Conservation (phyloP, 768 basidiomycete genomes). For the Mycena epipterygia region DNA sequence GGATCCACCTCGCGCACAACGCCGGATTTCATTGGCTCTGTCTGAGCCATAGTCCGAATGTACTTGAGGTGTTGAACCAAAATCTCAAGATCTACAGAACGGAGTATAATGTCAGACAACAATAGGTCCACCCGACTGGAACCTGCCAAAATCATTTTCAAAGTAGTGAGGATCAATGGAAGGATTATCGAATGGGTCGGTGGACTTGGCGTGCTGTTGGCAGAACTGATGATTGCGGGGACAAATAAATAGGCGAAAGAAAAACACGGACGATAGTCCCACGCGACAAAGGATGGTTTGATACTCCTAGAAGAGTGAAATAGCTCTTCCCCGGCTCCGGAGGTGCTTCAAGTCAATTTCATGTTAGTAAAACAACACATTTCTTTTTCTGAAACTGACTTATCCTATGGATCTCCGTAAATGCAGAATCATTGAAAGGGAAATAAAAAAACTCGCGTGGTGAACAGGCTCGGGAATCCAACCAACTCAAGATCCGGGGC, state of each 20-base stretch:
- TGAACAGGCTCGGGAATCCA: slow-evolving; percentile 40
- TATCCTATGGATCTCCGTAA: not conserved
- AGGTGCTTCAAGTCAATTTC: slow-evolving; percentile 43
- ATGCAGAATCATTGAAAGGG: slow-evolving; percentile 11
- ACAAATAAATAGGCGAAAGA: not conserved
- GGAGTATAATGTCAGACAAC: slow-evolving; percentile 1
- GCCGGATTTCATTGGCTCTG: slow-evolving; percentile 40
- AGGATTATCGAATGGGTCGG: slow-evolving; percentile 16
- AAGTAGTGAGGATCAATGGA: slow-evolving; percentile 25
- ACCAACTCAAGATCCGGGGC: slow-evolving; percentile 45
- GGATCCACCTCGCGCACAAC: slow-evolving; percentile 47
- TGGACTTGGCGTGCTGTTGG: slow-evolving; percentile 22
- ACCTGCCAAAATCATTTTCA: slow-evolving; percentile 18
- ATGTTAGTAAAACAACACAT: not conserved
- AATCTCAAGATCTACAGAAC: slow-evolving; percentile 31
- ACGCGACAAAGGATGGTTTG: slow-evolving; percentile 62
- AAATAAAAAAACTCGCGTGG: not conserved
- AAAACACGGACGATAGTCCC: slow-evolving; percentile 59
- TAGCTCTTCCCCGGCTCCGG: slow-evolving; percentile 58
- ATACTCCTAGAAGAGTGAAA: slow-evolving; percentile 49
- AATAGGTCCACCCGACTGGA: not conserved
- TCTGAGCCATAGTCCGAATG: slow-evolving; percentile 40
- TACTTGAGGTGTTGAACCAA: slow-evolving; percentile 52
- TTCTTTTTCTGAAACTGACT: not conserved
- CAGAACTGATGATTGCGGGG: not conserved